A percentile compares a stretch with the other conserved stretches of the same genome.
Evolutionary conservation across 345 rosid genomes (phyloP).

Genomic region (Eutrema japonicum): DNA sequence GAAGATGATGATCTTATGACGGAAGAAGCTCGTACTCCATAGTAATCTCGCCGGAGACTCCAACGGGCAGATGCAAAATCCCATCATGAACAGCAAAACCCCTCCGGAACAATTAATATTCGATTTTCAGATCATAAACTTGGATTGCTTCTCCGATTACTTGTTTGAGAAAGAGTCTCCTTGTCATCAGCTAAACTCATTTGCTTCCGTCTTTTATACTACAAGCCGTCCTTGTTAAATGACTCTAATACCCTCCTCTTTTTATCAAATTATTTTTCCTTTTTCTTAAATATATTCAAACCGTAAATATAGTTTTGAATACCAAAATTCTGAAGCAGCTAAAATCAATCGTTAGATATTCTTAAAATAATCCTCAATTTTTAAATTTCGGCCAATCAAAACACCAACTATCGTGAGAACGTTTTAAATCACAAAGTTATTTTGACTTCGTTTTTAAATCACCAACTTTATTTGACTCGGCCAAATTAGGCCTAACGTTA

Average conservation of each 20-base stretch:
- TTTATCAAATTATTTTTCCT: too few relatives aligned
- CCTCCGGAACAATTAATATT: background rate
- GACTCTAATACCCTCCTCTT: conserved; percentile 21
- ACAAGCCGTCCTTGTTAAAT: background rate
- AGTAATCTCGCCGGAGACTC: conserved; percentile 87
- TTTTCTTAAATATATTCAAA: background rate
- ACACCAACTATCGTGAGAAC: too few relatives aligned
- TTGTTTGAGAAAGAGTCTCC: background rate
- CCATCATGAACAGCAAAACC: conserved; percentile 60
- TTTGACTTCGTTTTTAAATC: too few relatives aligned
- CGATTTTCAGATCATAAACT: conserved; percentile 6
- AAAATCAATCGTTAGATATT: too few relatives aligned
- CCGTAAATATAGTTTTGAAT: background rate
- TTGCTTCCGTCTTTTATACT: conserved; percentile 27
- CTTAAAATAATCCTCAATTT: too few relatives aligned
- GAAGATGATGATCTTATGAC: conserved; percentile 92
- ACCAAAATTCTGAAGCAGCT: too few relatives aligned
- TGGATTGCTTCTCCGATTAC: too few relatives aligned
- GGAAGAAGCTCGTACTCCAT: conserved; percentile 97
- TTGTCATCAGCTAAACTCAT: conserved; percentile 33
- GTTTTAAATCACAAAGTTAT: too few relatives aligned
- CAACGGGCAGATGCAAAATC: conserved; percentile 77
- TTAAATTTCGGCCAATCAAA: too few relatives aligned
- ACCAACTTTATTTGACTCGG: too few relatives aligned
- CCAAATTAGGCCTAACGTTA: too few relatives aligned